These are phyloP conservation scores for Piper betle DNA, from an alignment of 164 flowering plant species.

Conservation along the genomic window DNA sequence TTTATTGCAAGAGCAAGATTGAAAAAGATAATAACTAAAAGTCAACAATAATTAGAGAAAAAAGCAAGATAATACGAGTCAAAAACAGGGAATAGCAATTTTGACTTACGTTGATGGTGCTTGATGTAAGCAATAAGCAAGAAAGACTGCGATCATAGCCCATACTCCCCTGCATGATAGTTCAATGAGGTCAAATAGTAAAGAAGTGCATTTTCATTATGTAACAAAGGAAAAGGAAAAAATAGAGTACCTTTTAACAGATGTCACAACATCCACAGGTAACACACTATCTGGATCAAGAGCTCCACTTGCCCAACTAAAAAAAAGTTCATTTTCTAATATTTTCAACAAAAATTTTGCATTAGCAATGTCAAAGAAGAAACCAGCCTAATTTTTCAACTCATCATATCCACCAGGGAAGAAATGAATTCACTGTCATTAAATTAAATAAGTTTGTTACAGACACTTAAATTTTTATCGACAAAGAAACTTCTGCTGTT, in stretches of 20 bases:
- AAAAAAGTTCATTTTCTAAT: not conserved
- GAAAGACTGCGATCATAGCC: slow-evolving; percentile 97
- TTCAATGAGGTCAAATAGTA: not conserved
- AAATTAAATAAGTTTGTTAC: too few relatives aligned
- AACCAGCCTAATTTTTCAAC: not conserved
- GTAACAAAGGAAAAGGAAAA: not conserved
- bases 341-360: not conserved
- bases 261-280: slow-evolving; percentile 50
- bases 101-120: slow-evolving; percentile 96
- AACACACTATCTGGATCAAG: slow-evolving; percentile 64
- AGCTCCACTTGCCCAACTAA: slow-evolving; percentile 97
- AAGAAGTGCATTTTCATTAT: not conserved
- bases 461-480: too few relatives aligned
- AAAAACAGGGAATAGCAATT: not conserved
- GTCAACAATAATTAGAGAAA: too few relatives aligned
- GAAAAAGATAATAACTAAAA: not conserved
- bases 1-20: not conserved
- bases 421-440: too few relatives aligned
- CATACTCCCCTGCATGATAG: slow-evolving; percentile 55
- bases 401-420: not conserved
- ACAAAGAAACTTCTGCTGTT: too few relatives aligned
- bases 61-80: too few relatives aligned
- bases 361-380: not conserved
- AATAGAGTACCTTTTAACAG: slow-evolving; percentile 65
- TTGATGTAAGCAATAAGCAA: slow-evolving; percentile 90